A percentile compares a stretch with the other conserved stretches of the same genome.
phyloP scores from a whole-genome alignment of 495 filamentous ascomycete species.

The Xylaria bambusicola region DNA sequence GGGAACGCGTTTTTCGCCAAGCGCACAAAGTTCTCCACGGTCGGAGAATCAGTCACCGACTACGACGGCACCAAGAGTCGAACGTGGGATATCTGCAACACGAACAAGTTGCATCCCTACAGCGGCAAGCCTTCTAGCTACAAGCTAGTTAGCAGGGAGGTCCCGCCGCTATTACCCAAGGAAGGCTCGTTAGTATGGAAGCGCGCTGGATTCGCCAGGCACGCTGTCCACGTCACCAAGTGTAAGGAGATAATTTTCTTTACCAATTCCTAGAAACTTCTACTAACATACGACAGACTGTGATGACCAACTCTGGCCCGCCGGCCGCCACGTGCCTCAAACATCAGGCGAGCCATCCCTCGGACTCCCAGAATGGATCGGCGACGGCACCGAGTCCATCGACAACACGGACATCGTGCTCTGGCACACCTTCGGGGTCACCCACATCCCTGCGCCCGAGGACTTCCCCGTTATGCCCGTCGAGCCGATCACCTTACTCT shows the following conservation, averaged over 20 bases:
- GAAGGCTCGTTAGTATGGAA: slow-evolving; percentile 88
- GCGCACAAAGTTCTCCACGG: slow-evolving; percentile 77
- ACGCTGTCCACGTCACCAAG: slow-evolving; percentile 89
- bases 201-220: slow-evolving; percentile 85
- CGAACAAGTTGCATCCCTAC: slow-evolving; percentile 79
- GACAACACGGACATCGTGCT: slow-evolving; percentile 88
- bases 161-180: slow-evolving; percentile 78
- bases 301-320: slow-evolving; percentile 88
- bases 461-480: slow-evolving; percentile 96
- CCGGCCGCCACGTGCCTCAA: slow-evolving; percentile 91
- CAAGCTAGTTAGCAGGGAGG: slow-evolving; percentile 87
- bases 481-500: slow-evolving; percentile 81
- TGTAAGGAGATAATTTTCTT: slow-evolving; percentile 65
- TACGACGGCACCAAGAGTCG: slow-evolving; percentile 78
- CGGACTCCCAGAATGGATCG: slow-evolving; percentile 84
- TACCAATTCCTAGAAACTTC: too few relatives aligned
- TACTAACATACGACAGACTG: too few relatives aligned
- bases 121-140: slow-evolving; percentile 87
- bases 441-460: slow-evolving; percentile 89
- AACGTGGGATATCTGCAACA: slow-evolving; percentile 91
- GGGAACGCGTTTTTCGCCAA: slow-evolving; percentile 95
- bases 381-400: slow-evolving; percentile 67
- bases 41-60: slow-evolving; percentile 71
- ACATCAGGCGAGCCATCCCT: slow-evolving; percentile 81
- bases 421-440: slow-evolving; percentile 96